Evolutionary conservation across 2,329 filamentous ascomycete genomes (phyloP).

Genomic region (Aspergillus fischeri): DNA sequence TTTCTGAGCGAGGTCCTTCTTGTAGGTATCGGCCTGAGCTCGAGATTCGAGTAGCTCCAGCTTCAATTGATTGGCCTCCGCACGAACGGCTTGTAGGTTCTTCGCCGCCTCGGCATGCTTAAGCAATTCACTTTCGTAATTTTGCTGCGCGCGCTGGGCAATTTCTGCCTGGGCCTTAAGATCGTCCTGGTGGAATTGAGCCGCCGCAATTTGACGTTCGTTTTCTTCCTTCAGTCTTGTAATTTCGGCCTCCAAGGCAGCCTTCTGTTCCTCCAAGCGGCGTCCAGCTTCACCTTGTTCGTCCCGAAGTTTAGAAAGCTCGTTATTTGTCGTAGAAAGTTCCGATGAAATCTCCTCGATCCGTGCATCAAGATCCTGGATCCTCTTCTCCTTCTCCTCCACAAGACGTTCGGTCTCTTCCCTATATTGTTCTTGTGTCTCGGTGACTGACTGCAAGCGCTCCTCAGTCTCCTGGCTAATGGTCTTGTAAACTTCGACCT

Average conservation of each 20-base stretch:
- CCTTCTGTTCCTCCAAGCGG: slow-evolving; percentile 77
- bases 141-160: slow-evolving; percentile 85
- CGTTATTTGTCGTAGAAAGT: slow-evolving; percentile 73
- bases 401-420: slow-evolving; percentile 76
- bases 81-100: slow-evolving; percentile 70
- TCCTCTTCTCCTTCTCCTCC: slow-evolving; percentile 71
- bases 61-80: slow-evolving; percentile 77
- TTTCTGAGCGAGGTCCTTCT: slow-evolving; percentile 70
- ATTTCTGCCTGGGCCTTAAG: slow-evolving; percentile 92
- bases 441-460: slow-evolving; percentile 71
- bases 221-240: slow-evolving; percentile 77
- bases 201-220: slow-evolving; percentile 71
- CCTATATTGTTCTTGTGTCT: slow-evolving; percentile 80
- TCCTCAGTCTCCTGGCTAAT: slow-evolving; percentile 87
- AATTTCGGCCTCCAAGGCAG: slow-evolving; percentile 72
- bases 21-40: slow-evolving; percentile 81
- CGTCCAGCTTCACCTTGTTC: slow-evolving; percentile 70
- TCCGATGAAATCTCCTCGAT: slow-evolving; percentile 80
- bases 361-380: slow-evolving; percentile 77
- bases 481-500: slow-evolving; percentile 82
- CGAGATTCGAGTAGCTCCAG: slow-evolving; percentile 70
- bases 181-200: slow-evolving; percentile 83
- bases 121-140: slow-evolving; percentile 89
- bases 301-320: slow-evolving; percentile 75
- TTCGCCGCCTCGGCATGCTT: slow-evolving; percentile 96